phyloP scores from a whole-genome alignment of 2,329 filamentous ascomycete genomes.

The Penicillium sp. region DNA sequence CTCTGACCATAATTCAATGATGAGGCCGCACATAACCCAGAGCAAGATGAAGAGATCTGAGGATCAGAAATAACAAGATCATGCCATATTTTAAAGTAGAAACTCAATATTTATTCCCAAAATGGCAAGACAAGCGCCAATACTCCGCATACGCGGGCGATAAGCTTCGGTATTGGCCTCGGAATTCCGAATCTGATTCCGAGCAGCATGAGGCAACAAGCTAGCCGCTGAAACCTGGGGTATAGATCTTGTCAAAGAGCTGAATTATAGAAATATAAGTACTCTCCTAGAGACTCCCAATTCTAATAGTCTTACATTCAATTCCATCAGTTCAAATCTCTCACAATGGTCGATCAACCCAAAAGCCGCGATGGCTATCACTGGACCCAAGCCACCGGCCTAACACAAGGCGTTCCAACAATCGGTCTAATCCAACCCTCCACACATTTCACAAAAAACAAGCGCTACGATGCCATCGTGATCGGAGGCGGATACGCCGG shows the following conservation, averaged over 20 bases:
- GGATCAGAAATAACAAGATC: not conserved
- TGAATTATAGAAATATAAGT: not conserved
- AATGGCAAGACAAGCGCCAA: not conserved
- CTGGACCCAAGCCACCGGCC: conserved; percentile 1
- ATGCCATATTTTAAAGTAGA: not conserved
- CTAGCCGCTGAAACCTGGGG: not conserved
- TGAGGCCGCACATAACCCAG: not conserved
- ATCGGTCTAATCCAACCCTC: not conserved
- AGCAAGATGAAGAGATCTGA: not conserved
- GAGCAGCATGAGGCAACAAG: not conserved
- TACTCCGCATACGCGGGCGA: not conserved
- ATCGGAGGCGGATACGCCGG: conserved; percentile 1
- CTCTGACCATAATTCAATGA: not conserved
- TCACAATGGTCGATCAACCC: not conserved
- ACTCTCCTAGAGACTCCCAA: not conserved
- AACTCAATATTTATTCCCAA: not conserved
- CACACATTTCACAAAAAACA: not conserved
- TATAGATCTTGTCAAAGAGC: not conserved
- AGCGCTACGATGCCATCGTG: not conserved
- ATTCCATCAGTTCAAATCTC: not conserved
- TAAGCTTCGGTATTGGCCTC: not conserved
- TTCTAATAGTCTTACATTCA: not conserved
- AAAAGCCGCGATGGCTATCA: conserved; percentile 6
- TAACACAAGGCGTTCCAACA: not conserved
- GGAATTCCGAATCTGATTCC: not conserved